A percentile compares a stretch with the other conserved stretches of the same genome.
Evolutionary conservation across 106 monocot species (phyloP).

Genomic region (Dendrobium chrysotoxum): DNA sequence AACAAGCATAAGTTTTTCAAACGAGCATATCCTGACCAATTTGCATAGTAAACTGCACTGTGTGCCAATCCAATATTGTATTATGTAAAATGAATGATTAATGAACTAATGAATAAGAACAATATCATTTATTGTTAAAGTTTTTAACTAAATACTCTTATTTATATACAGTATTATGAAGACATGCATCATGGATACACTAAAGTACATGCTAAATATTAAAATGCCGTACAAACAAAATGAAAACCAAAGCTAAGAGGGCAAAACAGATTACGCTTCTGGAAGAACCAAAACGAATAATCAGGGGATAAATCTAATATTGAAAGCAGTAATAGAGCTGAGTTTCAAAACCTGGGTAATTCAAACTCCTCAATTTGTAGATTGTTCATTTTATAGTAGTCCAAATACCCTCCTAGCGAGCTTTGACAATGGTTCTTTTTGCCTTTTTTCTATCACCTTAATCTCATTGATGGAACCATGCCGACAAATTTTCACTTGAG

Average conservation of each 20-base stretch:
- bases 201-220: not conserved
- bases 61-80: too few relatives aligned
- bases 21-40: too few relatives aligned
- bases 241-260: not conserved
- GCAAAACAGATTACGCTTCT: not conserved
- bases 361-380: not conserved
- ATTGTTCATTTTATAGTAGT: not conserved
- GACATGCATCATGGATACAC: not conserved
- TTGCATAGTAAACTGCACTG: too few relatives aligned
- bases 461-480: not conserved
- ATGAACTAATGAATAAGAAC: too few relatives aligned
- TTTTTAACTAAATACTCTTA: too few relatives aligned
- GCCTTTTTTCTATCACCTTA: not conserved
- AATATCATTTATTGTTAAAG: too few relatives aligned
- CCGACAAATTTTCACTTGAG: not conserved
- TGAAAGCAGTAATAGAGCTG: not conserved
- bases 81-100: too few relatives aligned
- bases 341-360: not conserved
- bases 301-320: not conserved
- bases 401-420: constrained; percentile 6
- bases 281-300: too few relatives aligned
- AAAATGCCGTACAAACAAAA: not conserved
- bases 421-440: constrained; percentile 6
- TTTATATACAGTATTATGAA: not conserved
- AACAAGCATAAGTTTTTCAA: too few relatives aligned